A percentile compares a stretch with the other conserved stretches of the same genome.
Evolutionary conservation across 202 grass and related monocot species (phyloP).

Genomic region (Carex arenaria): DNA sequence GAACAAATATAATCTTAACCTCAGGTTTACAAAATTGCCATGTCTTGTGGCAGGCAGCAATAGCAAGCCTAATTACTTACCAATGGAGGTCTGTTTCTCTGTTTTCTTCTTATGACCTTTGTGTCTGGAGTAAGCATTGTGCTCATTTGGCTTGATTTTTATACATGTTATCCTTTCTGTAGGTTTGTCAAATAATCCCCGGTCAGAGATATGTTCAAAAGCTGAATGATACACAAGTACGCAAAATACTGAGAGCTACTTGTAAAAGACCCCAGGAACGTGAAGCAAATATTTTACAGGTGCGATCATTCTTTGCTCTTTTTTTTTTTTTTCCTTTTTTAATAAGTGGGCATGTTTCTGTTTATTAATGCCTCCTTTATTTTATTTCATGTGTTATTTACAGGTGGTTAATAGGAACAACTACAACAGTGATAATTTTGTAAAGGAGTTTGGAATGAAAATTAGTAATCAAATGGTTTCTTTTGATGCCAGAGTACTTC

Average conservation of each 20-base stretch:
- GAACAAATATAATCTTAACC: conserved; percentile 37
- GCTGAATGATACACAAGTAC: conserved; percentile 67
- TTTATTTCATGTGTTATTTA: neutral
- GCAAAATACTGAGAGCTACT: conserved; percentile 54
- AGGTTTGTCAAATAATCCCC: conserved; percentile 68
- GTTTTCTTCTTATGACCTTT: neutral
- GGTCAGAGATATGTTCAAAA: conserved; percentile 67
- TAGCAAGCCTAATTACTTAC: conserved; percentile 47
- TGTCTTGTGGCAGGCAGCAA: conserved; percentile 65
- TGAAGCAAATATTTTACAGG: conserved; percentile 47
- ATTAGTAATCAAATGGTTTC: conserved; percentile 43
- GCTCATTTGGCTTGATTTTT: neutral
- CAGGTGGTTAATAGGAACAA: conserved; percentile 59
- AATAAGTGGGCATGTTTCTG: neutral
- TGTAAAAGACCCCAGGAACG: conserved; percentile 60
- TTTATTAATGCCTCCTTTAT: neutral
- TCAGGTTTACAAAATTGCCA: conserved; percentile 43
- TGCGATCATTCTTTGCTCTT: conserved; percentile 7
- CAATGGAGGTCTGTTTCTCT: conserved; percentile 55
- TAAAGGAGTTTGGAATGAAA: neutral
- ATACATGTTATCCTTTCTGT: neutral
- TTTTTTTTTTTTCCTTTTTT: neutral
- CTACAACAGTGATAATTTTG: conserved; percentile 48
- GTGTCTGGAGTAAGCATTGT: neutral
- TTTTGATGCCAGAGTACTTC: conserved; percentile 59